Evolutionary conservation across 2,329 filamentous ascomycete species (phyloP).

Genomic region (Pseudogymnoascus destructans): DNA sequence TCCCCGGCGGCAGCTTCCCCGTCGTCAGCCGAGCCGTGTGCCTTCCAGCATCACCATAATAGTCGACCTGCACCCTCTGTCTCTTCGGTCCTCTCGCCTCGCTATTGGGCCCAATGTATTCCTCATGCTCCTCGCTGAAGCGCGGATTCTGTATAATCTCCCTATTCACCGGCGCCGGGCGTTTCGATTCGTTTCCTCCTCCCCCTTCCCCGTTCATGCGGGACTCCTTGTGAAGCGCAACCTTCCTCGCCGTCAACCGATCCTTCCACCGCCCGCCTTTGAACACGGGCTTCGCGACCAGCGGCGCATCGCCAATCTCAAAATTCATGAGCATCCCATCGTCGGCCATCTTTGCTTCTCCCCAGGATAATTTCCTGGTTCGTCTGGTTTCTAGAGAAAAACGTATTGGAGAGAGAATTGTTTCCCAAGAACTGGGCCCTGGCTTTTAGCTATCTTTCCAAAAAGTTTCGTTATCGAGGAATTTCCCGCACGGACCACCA

Average conservation of each 20-base stretch:
- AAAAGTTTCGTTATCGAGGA: constrained; percentile 16
- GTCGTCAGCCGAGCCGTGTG: constrained; percentile 21
- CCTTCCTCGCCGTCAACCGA: constrained; percentile 66
- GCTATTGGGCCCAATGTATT: constrained; percentile 23
- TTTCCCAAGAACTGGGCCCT: neutral
- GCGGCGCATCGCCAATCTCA: constrained; percentile 54
- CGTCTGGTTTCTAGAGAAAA: neutral
- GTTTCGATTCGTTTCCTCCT: constrained; percentile 20
- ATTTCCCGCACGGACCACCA: constrained; percentile 12
- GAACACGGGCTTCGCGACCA: constrained; percentile 51
- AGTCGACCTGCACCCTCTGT: constrained; percentile 29
- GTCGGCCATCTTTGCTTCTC: constrained; percentile 58
- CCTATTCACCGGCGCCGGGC: constrained; percentile 13
- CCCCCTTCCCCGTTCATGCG: constrained; percentile 25
- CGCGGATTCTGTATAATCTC: constrained; percentile 4
- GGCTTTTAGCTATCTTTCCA: neutral
- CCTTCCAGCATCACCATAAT: neutral
- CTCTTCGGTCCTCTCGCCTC: constrained; percentile 31
- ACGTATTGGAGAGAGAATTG: neutral
- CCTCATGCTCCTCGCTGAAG: constrained; percentile 15
- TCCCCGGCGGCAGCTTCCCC: constrained; percentile 29
- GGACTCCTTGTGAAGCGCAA: constrained; percentile 39
- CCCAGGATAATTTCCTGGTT: neutral
- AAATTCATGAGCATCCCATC: constrained; percentile 95
- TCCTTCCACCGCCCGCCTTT: constrained; percentile 93